These are phyloP conservation scores for Rhizodiscina lignyota DNA, from an alignment of 495 filamentous ascomycete species.

Conservation along the genomic window DNA sequence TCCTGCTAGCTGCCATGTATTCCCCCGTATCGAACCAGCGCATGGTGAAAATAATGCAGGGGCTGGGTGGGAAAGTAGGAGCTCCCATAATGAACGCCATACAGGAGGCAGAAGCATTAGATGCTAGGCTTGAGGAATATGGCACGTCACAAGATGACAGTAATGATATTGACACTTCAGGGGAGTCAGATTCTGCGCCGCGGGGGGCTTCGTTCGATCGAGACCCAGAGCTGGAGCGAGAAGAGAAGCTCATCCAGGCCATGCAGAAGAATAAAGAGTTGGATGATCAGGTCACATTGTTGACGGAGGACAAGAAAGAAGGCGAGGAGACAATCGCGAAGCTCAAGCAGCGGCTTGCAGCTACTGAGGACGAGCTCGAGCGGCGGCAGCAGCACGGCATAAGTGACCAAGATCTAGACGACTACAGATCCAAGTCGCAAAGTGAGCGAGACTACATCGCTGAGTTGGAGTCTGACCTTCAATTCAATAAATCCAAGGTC, in stretches of 20 bases:
- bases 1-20: constrained; percentile 20
- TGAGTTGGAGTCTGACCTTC: constrained; percentile 21
- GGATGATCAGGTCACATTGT: constrained; percentile 3
- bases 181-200: constrained; percentile 5
- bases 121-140: constrained; percentile 7
- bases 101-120: constrained; percentile 17
- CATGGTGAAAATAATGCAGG: constrained; percentile 19
- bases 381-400: constrained; percentile 6
- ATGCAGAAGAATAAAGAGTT: constrained; percentile 10
- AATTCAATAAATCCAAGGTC: constrained; percentile 20
- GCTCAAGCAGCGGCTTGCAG: constrained; percentile 8
- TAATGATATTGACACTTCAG: constrained; percentile 5
- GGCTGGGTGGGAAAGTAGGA: constrained; percentile 14
- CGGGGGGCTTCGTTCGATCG: constrained; percentile 6
- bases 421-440: constrained; percentile 13
- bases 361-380: constrained; percentile 12
- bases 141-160: constrained; percentile 10
- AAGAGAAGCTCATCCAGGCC: constrained; percentile 14
- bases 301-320: constrained; percentile 13
- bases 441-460: constrained; percentile 22
- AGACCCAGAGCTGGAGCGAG: constrained; percentile 21
- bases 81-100: constrained; percentile 19
- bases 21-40: constrained; percentile 18
- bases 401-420: constrained; percentile 14
- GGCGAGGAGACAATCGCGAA: constrained; percentile 10